These are phyloP conservation scores for Aegilops tauschii DNA, from an alignment of 176 grass and related monocot species.

Conservation along the genomic window DNA sequence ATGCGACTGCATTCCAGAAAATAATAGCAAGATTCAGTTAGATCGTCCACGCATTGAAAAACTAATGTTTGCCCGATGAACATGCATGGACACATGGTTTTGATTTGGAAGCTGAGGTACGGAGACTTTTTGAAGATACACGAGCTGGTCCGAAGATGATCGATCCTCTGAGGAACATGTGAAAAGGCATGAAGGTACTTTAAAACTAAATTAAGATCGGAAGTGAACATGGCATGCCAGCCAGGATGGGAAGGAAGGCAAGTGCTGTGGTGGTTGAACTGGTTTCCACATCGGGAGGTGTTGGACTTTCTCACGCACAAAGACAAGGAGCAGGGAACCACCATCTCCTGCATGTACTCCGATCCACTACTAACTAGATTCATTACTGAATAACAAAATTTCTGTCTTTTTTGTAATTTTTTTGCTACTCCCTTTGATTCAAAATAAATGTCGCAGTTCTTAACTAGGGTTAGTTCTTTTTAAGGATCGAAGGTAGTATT, in stretches of 20 bases:
- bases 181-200: not conserved
- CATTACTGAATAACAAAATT: too few relatives aligned
- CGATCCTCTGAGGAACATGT: not conserved
- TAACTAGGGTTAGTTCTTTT: too few relatives aligned
- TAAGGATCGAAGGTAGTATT: too few relatives aligned
- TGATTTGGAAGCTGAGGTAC: not conserved
- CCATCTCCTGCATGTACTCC: not conserved
- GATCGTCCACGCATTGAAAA: too few relatives aligned
- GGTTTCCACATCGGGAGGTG: not conserved
- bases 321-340: not conserved
- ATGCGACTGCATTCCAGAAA: too few relatives aligned
- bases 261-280: conserved; percentile 16
- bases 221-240: not conserved
- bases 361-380: not conserved
- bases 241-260: not conserved
- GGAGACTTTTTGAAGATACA: not conserved
- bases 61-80: not conserved
- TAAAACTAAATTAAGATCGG: not conserved
- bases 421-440: too few relatives aligned
- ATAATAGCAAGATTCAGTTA: too few relatives aligned
- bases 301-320: not conserved
- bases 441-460: too few relatives aligned
- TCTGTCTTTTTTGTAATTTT: too few relatives aligned
- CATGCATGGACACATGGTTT: not conserved
- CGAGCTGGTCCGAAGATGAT: not conserved